A percentile compares a stretch with the other conserved stretches of the same genome.
phyloP scores from a whole-genome alignment of 768 basidiomycete species.

The Kwoniella sp. region DNA sequence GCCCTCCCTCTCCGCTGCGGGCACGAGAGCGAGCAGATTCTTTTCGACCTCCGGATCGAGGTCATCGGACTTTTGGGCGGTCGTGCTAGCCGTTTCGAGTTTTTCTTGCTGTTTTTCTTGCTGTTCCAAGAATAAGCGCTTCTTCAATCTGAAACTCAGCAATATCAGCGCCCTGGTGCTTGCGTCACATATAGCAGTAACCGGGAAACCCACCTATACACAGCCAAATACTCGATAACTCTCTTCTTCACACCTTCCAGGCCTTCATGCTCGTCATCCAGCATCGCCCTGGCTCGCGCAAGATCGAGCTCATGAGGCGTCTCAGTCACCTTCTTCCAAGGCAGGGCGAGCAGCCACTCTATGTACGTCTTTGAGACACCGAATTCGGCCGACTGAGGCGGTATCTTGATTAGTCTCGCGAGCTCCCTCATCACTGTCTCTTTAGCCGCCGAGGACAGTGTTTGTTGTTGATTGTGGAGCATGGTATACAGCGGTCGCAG shows the following conservation, averaged over 20 bases:
- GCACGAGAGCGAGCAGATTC: conserved; percentile 64
- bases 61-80: not conserved
- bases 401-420: conserved; percentile 81
- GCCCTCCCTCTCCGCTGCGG: conserved; percentile 24
- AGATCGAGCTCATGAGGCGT: conserved; percentile 37
- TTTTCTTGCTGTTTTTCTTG: conserved; percentile 16
- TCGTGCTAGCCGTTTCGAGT: not conserved
- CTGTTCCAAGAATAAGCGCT: conserved; percentile 39
- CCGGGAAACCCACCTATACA: conserved; percentile 64
- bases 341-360: conserved; percentile 84
- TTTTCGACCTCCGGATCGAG: conserved; percentile 57
- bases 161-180: not conserved
- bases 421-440: conserved; percentile 76
- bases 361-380: conserved; percentile 73
- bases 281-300: conserved; percentile 70
- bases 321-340: conserved; percentile 63
- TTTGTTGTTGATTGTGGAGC: conserved; percentile 17
- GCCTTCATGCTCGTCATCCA: conserved; percentile 89
- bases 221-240: conserved; percentile 86
- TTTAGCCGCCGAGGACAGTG: conserved; percentile 30
- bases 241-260: conserved; percentile 90
- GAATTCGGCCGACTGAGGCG: conserved; percentile 84
- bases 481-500: conserved; percentile 46
- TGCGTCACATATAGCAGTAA: not conserved
- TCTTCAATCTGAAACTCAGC: conserved; percentile 56